Conservation (phyloP, 768 basidiomycete genomes). For the Exidia glandulosa region DNA sequence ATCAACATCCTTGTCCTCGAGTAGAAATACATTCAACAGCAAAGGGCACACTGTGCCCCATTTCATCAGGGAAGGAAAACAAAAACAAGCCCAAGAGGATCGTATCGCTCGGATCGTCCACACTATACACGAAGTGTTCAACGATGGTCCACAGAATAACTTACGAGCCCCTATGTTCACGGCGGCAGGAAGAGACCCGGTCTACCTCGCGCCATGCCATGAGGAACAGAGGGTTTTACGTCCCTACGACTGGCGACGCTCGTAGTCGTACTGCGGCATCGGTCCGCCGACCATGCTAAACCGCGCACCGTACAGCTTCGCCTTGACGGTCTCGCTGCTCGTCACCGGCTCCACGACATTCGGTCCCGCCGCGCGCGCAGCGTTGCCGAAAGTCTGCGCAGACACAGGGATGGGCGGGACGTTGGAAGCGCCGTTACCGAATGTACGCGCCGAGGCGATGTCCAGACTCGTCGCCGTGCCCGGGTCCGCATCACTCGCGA, state of each 20-base stretch:
- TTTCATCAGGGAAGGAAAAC: too few species aligned
- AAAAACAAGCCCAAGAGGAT: too few species aligned
- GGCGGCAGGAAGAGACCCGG: background rate
- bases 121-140: too few species aligned
- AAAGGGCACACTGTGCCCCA: too few species aligned
- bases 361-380: background rate
- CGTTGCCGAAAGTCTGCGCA: background rate
- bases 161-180: too few species aligned
- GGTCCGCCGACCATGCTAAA: background rate
- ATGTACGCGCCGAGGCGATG: background rate
- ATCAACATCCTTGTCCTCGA: too few species aligned
- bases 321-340: background rate
- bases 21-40: too few species aligned
- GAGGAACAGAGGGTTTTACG: background rate
- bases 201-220: background rate
- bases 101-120: too few species aligned
- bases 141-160: too few species aligned
- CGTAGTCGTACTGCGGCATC: background rate
- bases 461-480: background rate
- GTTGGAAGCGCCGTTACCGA: too few species aligned
- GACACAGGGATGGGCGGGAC: background rate
- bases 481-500: background rate
- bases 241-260: background rate
- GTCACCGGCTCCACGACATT: background rate
- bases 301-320: background rate